Percentiles rank a stretch among this genome's conserved stretches.
Conservation (phyloP, 441 rosid genomes). For the Pelargonium exstipulatum region DNA sequence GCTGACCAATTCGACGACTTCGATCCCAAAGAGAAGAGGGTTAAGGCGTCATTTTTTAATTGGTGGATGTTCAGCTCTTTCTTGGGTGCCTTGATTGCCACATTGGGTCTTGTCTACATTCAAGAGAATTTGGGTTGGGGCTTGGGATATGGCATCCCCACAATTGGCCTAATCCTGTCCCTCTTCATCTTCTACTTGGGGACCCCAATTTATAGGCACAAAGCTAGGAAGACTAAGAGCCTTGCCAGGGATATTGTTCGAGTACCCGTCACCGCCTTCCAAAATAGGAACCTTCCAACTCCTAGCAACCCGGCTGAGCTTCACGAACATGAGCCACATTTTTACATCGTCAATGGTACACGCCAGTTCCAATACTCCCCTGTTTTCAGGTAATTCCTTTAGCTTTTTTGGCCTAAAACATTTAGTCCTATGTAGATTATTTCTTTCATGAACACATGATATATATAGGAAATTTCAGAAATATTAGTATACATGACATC, state of each 20-base stretch:
- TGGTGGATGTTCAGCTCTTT: constrained; percentile 98
- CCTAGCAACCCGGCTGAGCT: constrained; percentile 39
- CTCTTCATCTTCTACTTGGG: constrained; percentile 54
- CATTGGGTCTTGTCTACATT: constrained; percentile 63
- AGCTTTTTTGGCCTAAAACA: neutral
- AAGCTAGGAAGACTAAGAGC: constrained; percentile 56
- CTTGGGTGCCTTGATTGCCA: constrained; percentile 81
- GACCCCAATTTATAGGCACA: constrained; percentile 68
- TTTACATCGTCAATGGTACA: constrained; percentile 34
- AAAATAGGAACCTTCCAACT: constrained; percentile 42
- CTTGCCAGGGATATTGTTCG: constrained; percentile 53
- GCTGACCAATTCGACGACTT: constrained; percentile 90
- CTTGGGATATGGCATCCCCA: constrained; percentile 68
- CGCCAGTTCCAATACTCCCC: neutral
- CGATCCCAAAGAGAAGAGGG: constrained; percentile 57
- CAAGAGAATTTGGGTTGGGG: constrained; percentile 93
- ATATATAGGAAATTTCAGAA: no score
- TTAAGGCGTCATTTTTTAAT: constrained; percentile 83
- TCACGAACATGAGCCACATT: constrained; percentile 46
- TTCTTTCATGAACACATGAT: neutral
- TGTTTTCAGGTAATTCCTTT: neutral
- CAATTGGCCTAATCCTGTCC: constrained; percentile 58
- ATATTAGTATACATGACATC: no score
- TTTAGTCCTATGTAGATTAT: neutral
- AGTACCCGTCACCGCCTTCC: constrained; percentile 63